phyloP scores from a whole-genome alignment of 2,329 filamentous ascomycete genomes.

The Apiospora pterosperma region DNA sequence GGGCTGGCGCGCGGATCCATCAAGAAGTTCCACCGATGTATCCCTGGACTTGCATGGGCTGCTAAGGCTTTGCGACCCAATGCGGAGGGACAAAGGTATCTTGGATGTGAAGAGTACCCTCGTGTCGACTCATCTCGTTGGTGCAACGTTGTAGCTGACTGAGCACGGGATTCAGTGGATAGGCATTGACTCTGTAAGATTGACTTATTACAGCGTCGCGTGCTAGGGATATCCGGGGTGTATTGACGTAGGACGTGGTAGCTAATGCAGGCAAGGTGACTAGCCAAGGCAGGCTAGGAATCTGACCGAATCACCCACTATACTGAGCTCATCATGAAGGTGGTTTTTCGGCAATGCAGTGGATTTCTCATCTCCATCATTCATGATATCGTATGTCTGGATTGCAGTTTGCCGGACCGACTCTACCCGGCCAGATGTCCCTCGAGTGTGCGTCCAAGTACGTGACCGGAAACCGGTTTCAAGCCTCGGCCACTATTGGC shows the following conservation, averaged over 20 bases:
- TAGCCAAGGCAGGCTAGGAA: not conserved
- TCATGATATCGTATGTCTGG: not conserved
- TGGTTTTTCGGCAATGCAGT: not conserved
- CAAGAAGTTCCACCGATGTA: not conserved
- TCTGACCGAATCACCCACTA: not conserved
- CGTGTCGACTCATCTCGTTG: not conserved
- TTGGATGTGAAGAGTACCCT: not conserved
- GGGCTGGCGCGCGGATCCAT: not conserved
- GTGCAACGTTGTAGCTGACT: not conserved
- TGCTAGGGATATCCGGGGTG: slow-evolving; percentile 1
- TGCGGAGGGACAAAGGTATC: not conserved
- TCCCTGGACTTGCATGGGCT: not conserved
- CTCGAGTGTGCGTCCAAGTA: not conserved
- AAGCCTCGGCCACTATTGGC: not conserved
- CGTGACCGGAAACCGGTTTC: not conserved
- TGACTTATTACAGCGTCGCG: not conserved
- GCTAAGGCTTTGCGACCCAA: not conserved
- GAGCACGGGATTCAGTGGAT: not conserved
- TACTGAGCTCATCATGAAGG: not conserved
- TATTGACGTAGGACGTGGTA: not conserved
- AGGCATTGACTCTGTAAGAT: slow-evolving; percentile 1
- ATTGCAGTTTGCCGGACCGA: not conserved
- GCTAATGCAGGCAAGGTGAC: not conserved
- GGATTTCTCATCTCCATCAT: not conserved
- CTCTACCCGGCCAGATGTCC: not conserved